Percentiles rank a stretch among this genome's conserved stretches.
Evolutionary conservation across 371 early-diverging fungal species (phyloP).

Genomic region (Mucor racemosus): DNA sequence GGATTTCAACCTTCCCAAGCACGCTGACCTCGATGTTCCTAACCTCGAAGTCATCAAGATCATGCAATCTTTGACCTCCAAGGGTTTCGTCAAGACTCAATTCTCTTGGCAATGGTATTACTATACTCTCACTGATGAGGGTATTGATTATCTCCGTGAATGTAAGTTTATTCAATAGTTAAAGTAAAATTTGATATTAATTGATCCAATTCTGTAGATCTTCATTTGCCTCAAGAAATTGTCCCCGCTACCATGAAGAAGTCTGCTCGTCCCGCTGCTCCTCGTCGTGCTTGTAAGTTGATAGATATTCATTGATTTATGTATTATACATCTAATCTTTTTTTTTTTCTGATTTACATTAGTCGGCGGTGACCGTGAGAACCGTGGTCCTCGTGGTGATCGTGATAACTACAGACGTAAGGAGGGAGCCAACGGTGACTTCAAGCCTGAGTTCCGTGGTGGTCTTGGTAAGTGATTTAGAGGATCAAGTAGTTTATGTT

Average conservation of each 20-base stretch:
- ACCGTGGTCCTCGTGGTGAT: slow-evolving; percentile 70
- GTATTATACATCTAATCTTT: neutral
- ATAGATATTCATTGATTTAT: neutral
- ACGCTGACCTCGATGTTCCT: slow-evolving; percentile 92
- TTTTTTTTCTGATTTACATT: neutral
- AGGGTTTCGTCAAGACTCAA: slow-evolving; percentile 91
- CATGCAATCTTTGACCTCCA: slow-evolving; percentile 94
- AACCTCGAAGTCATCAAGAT: slow-evolving; percentile 99
- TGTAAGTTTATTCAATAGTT: slow-evolving; percentile 35
- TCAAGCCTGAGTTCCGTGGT: slow-evolving; percentile 93
- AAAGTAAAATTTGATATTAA: neutral
- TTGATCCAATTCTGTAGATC: slow-evolving; percentile 39
- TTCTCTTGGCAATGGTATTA: slow-evolving; percentile 99
- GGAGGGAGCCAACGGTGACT: slow-evolving; percentile 90
- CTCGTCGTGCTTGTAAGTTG: slow-evolving; percentile 60
- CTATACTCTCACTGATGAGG: slow-evolving; percentile 97
- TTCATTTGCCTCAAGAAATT: slow-evolving; percentile 95
- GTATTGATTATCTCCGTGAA: slow-evolving; percentile 96
- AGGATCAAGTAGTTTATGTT: neutral
- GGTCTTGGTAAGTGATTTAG: slow-evolving; percentile 58
- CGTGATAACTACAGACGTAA: slow-evolving; percentile 90
- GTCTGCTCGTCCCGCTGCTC: slow-evolving; percentile 73
- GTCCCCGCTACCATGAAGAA: slow-evolving; percentile 97
- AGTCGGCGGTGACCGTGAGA: slow-evolving; percentile 51
- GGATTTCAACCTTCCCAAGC: slow-evolving; percentile 95